Conservation (phyloP, 108 stramenopile genomes). For the Seminavis robusta region DNA sequence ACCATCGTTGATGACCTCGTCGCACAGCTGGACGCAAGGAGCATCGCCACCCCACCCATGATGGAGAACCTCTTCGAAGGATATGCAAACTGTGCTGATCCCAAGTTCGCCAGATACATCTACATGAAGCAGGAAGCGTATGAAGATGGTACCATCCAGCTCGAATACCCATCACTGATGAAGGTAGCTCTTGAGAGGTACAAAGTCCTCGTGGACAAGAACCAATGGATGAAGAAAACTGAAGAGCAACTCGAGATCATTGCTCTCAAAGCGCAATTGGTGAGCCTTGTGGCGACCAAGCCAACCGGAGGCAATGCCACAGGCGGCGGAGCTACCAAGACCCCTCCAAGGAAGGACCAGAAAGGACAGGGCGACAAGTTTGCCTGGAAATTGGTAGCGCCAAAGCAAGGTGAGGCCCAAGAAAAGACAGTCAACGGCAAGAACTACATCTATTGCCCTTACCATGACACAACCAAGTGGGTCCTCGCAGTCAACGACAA, state of each 20-base stretch:
- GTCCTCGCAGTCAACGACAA: too few species aligned
- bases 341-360: background rate
- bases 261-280: slow-evolving; percentile 11
- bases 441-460: too few species aligned
- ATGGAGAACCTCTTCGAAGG: slow-evolving; percentile 36
- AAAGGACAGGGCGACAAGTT: background rate
- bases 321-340: background rate
- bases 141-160: slow-evolving; percentile 20
- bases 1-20: slow-evolving; percentile 8
- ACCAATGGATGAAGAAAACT: background rate
- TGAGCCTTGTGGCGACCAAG: background rate
- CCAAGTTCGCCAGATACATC: slow-evolving; percentile 21
- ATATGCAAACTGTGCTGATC: slow-evolving; percentile 11
- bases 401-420: background rate
- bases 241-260: slow-evolving; percentile 19
- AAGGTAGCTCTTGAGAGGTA: slow-evolving; percentile 13
- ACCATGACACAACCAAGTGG: too few species aligned
- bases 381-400: background rate
- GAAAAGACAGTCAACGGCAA: background rate
- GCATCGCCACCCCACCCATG: slow-evolving; percentile 11
- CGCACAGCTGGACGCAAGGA: slow-evolving; percentile 8
- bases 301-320: background rate
- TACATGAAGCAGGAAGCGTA: slow-evolving; percentile 13
- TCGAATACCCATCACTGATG: too few species aligned
- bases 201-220: slow-evolving; percentile 1